Evolutionary conservation across 2,329 filamentous ascomycete genomes (phyloP).

Genomic region (Calonectria hongkongensis): DNA sequence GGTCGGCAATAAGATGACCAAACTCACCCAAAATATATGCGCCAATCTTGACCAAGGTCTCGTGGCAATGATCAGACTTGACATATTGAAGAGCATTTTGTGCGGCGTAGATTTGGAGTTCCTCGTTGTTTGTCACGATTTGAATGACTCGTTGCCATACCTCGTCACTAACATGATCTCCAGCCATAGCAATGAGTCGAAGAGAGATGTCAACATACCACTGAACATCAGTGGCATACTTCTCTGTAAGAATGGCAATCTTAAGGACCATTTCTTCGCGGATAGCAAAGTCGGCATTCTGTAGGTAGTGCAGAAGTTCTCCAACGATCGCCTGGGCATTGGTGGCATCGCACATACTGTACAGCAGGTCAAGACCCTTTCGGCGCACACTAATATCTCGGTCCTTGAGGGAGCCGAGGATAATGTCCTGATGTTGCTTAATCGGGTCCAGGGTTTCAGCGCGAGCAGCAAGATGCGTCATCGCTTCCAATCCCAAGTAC

Average conservation of each 20-base stretch:
- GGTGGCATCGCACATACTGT: constrained; percentile 99
- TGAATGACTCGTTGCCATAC: constrained; percentile 99
- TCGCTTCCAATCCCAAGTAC: constrained; percentile 95
- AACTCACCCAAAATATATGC: constrained; percentile 98
- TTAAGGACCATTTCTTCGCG: constrained; percentile 99
- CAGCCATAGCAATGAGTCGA: constrained; percentile 94
- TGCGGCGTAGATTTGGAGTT: constrained; percentile 96
- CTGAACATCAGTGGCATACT: constrained; percentile 98
- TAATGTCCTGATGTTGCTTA: constrained; percentile 98
- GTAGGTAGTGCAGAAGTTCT: constrained; percentile 94
- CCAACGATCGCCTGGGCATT: constrained; percentile 96
- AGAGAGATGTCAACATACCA: constrained; percentile 99
- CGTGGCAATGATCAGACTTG: constrained; percentile 94
- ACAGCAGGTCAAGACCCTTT: constrained; percentile 95
- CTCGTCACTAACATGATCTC: constrained; percentile 98
- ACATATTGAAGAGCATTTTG: constrained; percentile 95
- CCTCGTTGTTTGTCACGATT: constrained; percentile 99
- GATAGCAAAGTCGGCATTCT: constrained; percentile 97
- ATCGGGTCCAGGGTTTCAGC: constrained; percentile 97
- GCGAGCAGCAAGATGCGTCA: constrained; percentile 97
- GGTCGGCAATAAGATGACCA: constrained; percentile 95
- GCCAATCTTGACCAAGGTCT: constrained; percentile 98
- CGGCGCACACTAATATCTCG: constrained; percentile 97
- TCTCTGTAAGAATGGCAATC: constrained; percentile 98
- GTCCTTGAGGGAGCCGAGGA: constrained; percentile 94